Evolutionary conservation across 257 asterid genomes (phyloP), one percentile per base, ranked within the genome.

Genomic region (Cynanchum wilfordii): DNA sequence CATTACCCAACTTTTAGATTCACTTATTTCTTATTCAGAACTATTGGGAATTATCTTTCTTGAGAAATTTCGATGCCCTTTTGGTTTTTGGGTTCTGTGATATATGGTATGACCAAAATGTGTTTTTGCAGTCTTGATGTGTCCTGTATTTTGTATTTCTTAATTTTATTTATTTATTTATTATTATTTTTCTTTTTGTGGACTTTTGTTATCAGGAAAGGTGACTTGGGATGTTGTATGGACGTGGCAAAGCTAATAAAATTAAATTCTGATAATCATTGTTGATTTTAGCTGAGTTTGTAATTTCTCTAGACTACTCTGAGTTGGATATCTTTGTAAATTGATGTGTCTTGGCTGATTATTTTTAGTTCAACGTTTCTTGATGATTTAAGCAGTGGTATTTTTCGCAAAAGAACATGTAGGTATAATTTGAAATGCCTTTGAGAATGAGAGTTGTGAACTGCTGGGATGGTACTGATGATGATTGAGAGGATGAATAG

Each of bases 401-500:
- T 2, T 30, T 30, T 62, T 16, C 17, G 2, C n/a, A n/a, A n/a
- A 62, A 44, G 67, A 22, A 10, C 19, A 58, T 24, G 5, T 7
- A 1, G 33, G 4, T 16, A 24, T 60, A 12, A 60, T 15, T 29
- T 15, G 15, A 62, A 62, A 62, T 15, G 45, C 44, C 33, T 29
- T 62, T 30, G 47, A 62, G 45, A 16, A 62, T 62, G 24, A 29
- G 67, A 62, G 25, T 62, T 62, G 22, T 36, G 45, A 30, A 62
- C 22, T 30, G 24, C 45, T 62, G 67, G 67, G 45, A 4, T 62
- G 45, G 20, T 16, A 24, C 4, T 62, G 45, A 30, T 62, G 24
- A 62, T 16, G 44, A 59, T 59, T 59, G 67, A 30, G 44, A 62
- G 67, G 67, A 62, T 30, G 45, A 62, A 22, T 30, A 77, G 82